Evolutionary conservation across 257 asterid genomes (phyloP), one percentile per base, ranked within the genome.

Genomic region (Scutellaria minor): DNA sequence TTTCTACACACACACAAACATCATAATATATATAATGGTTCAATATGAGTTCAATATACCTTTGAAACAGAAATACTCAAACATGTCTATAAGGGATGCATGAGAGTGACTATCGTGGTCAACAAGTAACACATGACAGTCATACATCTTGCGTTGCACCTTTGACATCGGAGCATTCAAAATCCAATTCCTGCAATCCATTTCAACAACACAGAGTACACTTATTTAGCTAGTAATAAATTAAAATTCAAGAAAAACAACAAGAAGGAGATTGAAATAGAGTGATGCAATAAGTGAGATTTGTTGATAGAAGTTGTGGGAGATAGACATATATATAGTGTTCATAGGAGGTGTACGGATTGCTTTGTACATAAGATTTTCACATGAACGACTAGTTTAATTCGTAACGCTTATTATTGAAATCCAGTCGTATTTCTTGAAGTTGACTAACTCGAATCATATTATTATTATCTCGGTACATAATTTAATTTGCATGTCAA

Each of bases 121-220:
- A 7, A 74, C 83, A 39, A 68, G 73, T 15, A 79, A 79, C 55
- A 79, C 77, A 48, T 64, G 77, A 14, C 64, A 48, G 55, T 51
- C 46, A 50, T 7, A 11, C 37, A 45, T 44, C 51, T 9, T 41
- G 11, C 10, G 27, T n/a, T 54, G 52, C 31, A 15, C 47, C 71
- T 51, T 73, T 52, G 71, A 53, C 35, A 3, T 37, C 53, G 35
- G 56, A 54, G 47, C 73, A 15, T 40, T 53, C 47, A 46, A 52
- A 42, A 9, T 40, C 64, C 52, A 18, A 11, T 68, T 2, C 39
- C 5, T 53, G 11, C 27, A 22, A 12, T 68, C 57, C 57, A 18
- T 42, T 15, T 61, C 24, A n/a, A 6, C 20, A 6, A 61, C 35
- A 8, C 7, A 37, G 8, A 40, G 51, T 39, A 7, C 8, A 31